A percentile compares a stretch with the other conserved stretches of the same genome.
Conservation (phyloP, 768 basidiomycete genomes). For the Chalciporus chontae region DNA sequence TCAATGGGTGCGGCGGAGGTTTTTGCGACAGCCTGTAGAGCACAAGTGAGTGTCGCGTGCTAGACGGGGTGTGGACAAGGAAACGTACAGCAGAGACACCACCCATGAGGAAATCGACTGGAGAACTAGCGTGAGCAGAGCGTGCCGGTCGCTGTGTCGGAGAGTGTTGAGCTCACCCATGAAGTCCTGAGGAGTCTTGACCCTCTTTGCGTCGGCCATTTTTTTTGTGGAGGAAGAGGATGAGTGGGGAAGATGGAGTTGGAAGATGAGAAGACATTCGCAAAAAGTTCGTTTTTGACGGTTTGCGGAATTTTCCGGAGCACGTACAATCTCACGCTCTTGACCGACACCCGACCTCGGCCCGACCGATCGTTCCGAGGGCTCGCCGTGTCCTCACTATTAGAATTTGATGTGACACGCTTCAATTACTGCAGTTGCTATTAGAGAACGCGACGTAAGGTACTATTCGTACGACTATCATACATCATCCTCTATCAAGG, state of each 20-base stretch:
- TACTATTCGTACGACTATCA: conserved; percentile 1
- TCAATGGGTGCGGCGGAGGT: conserved; percentile 99
- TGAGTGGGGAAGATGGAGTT: conserved; percentile 47
- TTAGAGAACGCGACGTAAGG: not conserved
- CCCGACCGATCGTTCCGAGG: conserved; percentile 7
- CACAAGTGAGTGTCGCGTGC: conserved; percentile 16
- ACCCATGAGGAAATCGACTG: conserved; percentile 95
- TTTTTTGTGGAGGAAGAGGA: conserved; percentile 42
- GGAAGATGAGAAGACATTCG: conserved; percentile 40
- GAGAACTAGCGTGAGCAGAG: conserved; percentile 14
- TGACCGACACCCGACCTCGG: conserved; percentile 14
- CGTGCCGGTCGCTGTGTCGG: not conserved
- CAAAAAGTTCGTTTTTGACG: conserved; percentile 47
- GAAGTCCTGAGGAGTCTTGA: conserved; percentile 91
- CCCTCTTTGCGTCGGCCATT: conserved; percentile 84
- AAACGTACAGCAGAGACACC: conserved; percentile 83
- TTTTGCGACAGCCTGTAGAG: conserved; percentile 88
- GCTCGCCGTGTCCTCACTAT: too few species aligned
- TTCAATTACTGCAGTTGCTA: conserved; percentile 7
- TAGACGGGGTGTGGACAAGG: not conserved
- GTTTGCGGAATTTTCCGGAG: conserved; percentile 31
- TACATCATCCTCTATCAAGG: conserved; percentile 24
- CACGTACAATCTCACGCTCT: conserved; percentile 25
- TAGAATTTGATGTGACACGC: too few species aligned
- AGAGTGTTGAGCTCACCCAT: conserved; percentile 45